Evolutionary conservation across 306 rosid species (phyloP), one percentile per base, ranked within the genome.

Genomic region (Trifolium pratense): DNA sequence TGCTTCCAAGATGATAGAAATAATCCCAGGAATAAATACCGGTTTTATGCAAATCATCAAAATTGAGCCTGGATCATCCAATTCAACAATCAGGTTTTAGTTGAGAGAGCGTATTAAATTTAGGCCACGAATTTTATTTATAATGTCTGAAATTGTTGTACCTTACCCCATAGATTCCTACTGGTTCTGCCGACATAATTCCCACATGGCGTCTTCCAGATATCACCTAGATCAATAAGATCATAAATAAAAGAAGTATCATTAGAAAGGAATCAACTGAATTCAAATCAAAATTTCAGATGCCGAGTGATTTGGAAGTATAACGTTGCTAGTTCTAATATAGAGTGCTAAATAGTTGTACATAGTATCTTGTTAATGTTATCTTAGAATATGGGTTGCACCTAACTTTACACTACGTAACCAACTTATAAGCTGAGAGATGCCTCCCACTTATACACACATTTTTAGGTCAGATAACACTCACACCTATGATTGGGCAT

Each of bases 161-260:
- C 94, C 97, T 86, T 78, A 93, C 86, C 90, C 97, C 97, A 76
- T 91, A 93, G 96, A 89, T 93, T 67, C 97, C 94, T 45, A 91
- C 91, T 40, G 86, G 96, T 71, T 91, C 96, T 21, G 90, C 91
- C 26, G 94, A 87, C 96, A 91, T 89, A 67, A 93, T 93, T 62
- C 92, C 91, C 32, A 90, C 91, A 21, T 84, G 89, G 45, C 88
- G 86, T 83, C 92, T 80, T 57, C 98, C 95, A 2, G 82, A 87
- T 74, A 92, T 92, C 75, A 88, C 96, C 92, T 92, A 64, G 37
- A 39, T 80, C 17, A 36, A 9, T 62, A 7, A 9, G 45, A 26
- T 39, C 49, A 43, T 51, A 56, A 40, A 66, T 20, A 49, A 61
- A 77, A 20, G 6, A 57, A 58, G n/a, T 32, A 62, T 34, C 42